Percentiles rank a stretch among this genome's conserved stretches.
Evolutionary conservation across 768 basidiomycete genomes (phyloP).

Genomic region (Suillus americanus): DNA sequence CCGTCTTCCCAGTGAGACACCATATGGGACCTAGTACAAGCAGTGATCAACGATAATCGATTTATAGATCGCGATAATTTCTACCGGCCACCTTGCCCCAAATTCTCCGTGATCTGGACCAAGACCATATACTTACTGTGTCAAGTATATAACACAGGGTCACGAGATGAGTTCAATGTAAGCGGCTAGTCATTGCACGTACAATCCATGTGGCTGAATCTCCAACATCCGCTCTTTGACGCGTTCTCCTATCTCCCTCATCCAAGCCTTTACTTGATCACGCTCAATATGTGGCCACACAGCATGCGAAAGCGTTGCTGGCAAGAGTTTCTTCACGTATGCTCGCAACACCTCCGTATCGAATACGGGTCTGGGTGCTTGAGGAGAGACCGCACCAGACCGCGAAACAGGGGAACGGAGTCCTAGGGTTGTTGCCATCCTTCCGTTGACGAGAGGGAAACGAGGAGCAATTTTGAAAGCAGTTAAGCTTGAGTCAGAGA

Average conservation of each 20-base stretch:
- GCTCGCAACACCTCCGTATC: conserved; percentile 70
- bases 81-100: conserved; percentile 82
- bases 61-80: conserved; percentile 21
- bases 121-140: conserved; percentile 83
- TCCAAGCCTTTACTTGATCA: conserved; percentile 71
- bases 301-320: conserved; percentile 61
- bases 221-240: conserved; percentile 86
- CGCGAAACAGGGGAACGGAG: conserved; percentile 63
- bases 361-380: conserved; percentile 53
- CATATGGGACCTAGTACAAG: conserved; percentile 70
- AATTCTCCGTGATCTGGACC: conserved; percentile 82
- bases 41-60: conserved; percentile 6
- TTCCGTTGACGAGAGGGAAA: conserved; percentile 5
- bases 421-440: conserved; percentile 32
- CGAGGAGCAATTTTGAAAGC: not conserved
- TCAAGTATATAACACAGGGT: conserved; percentile 2
- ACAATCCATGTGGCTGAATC: conserved; percentile 82
- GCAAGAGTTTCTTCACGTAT: conserved; percentile 82
- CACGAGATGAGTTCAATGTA: conserved; percentile 12
- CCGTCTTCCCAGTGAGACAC: conserved; percentile 88
- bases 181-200: conserved; percentile 35
- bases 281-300: conserved; percentile 70
- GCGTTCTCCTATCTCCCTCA: conserved; percentile 81
- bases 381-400: conserved; percentile 54
- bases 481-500: not conserved